Evolutionary conservation across 805 yeast species (phyloP).

Genomic region (Lachancea fermentati): DNA sequence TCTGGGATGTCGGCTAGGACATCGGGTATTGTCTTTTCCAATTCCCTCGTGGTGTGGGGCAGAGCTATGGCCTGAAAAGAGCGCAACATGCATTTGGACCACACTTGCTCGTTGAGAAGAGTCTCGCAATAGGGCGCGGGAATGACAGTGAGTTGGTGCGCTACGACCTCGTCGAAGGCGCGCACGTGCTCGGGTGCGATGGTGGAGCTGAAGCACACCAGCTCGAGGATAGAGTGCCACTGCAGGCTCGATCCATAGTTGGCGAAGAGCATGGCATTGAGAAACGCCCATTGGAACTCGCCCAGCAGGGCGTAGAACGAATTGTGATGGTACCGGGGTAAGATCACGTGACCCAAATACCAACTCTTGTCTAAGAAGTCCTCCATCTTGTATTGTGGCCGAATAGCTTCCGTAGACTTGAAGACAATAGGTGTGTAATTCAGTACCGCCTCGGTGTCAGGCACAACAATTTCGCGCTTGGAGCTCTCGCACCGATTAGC

Average conservation of each 20-base stretch:
- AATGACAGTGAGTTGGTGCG: constrained; percentile 17
- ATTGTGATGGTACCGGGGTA: constrained; percentile 25
- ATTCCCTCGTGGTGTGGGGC: constrained; percentile 2
- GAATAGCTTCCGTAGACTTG: constrained; percentile 28
- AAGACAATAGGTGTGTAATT: constrained; percentile 23
- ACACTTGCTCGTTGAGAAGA: constrained; percentile 19
- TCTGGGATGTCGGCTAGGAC: constrained; percentile 3
- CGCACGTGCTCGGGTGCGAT: constrained; percentile 7
- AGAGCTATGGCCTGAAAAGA: constrained; percentile 14
- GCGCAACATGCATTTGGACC: constrained; percentile 14
- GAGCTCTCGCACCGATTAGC: constrained; percentile 1
- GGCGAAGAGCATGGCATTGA: constrained; percentile 47
- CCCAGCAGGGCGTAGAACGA: constrained; percentile 36
- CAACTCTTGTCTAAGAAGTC: constrained; percentile 58
- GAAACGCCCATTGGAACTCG: constrained; percentile 49
- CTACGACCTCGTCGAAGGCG: constrained; percentile 16
- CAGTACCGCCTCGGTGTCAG: constrained; percentile 10
- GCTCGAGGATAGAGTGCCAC: constrained; percentile 50
- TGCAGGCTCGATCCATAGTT: constrained; percentile 60
- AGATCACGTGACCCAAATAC: constrained; percentile 40
- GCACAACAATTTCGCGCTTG: constrained; percentile 1
- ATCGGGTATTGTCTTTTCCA: constrained; percentile 4
- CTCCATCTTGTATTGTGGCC: constrained; percentile 38
- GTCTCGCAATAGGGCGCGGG: constrained; percentile 23
- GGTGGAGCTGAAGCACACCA: constrained; percentile 26